Evolutionary conservation across 192 early-diverging fungal species (phyloP).

Genomic region (Globomyces pollinis-pini): DNA sequence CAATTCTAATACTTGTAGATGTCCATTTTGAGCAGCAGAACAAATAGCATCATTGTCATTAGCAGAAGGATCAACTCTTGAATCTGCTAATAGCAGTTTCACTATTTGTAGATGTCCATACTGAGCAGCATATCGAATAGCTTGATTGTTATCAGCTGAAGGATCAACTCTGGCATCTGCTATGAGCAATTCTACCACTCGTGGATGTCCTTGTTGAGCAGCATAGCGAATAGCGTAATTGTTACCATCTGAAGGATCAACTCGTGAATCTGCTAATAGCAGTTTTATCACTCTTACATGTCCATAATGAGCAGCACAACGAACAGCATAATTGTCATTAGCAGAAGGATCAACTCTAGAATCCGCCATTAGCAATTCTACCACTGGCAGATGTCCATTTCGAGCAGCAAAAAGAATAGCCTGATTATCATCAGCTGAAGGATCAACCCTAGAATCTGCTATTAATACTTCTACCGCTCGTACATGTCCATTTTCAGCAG

Average conservation of each 20-base stretch:
- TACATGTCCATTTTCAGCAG: too few species aligned
- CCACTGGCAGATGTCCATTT: neutral
- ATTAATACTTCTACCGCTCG: too few species aligned
- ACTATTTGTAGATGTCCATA: neutral
- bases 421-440: constrained; percentile 3
- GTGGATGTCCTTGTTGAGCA: neutral
- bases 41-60: neutral
- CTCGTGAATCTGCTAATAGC: neutral
- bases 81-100: neutral
- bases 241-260: neutral
- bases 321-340: neutral
- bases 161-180: constrained; percentile 2
- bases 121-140: neutral
- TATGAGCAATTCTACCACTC: neutral
- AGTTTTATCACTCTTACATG: neutral
- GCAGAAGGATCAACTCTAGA: neutral
- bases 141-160: neutral
- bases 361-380: neutral
- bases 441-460: too few species aligned
- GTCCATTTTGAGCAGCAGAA: constrained; percentile 1
- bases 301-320: neutral
- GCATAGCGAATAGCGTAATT: neutral
- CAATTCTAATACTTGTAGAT: too few species aligned
- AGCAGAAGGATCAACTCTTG: neutral
- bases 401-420: neutral